Evolutionary conservation across 2,329 filamentous ascomycete genomes (phyloP).

Genomic region (Xylaria sp.): DNA sequence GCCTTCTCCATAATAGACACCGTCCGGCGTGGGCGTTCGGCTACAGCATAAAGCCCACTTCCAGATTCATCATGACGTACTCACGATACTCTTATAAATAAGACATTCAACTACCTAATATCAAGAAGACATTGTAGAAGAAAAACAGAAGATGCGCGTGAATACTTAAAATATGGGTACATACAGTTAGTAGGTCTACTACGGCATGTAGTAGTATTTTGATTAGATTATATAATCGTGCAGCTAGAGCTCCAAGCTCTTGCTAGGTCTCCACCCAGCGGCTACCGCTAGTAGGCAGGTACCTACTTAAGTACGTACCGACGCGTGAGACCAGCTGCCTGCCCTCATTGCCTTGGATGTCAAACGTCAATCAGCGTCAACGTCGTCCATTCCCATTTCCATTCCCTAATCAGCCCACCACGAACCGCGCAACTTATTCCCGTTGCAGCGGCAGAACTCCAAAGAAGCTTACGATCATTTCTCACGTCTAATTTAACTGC

Average conservation of each 20-base stretch:
- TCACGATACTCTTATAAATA: constrained; percentile 27
- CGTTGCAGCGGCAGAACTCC: constrained; percentile 2
- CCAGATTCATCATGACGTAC: constrained; percentile 25
- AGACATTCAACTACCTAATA: constrained; percentile 2
- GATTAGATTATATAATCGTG: neutral
- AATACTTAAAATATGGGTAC: neutral
- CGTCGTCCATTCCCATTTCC: constrained; percentile 19
- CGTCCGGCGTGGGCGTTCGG: neutral
- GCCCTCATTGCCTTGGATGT: constrained; percentile 36
- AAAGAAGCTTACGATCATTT: constrained; percentile 16
- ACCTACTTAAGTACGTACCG: constrained; percentile 32
- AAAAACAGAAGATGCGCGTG: neutral
- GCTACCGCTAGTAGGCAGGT: constrained; percentile 3
- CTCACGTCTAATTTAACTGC: constrained; percentile 21
- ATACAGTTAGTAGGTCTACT: too few species aligned
- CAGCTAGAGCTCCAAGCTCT: constrained; percentile 4
- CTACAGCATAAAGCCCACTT: constrained; percentile 1
- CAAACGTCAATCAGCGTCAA: constrained; percentile 28
- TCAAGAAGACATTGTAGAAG: neutral
- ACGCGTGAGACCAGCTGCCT: constrained; percentile 51
- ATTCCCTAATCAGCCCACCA: constrained; percentile 34
- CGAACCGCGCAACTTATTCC: constrained; percentile 15
- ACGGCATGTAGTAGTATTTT: neutral
- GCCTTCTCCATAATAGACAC: constrained; percentile 4
- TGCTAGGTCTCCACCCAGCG: neutral